Base-by-base conservation (phyloP, 768 basidiomycete genomes). In the Heimioporus sp. region DNA sequence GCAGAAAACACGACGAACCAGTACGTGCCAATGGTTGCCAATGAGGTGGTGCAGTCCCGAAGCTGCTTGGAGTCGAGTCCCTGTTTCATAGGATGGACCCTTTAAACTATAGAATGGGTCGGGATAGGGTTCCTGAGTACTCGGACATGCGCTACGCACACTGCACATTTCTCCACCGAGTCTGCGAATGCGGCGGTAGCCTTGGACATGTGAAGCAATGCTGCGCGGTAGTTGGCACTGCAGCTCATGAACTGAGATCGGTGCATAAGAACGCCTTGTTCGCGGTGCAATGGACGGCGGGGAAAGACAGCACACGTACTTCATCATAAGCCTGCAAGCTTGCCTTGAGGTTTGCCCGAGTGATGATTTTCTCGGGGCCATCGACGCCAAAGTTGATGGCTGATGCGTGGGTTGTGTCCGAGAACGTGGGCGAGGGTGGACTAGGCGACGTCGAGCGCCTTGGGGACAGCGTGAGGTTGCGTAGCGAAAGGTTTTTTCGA, bases 1-100 rank as follows among this genome's bases (percentile, higher is more conserved):
- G 56, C 48, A 55, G 55, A 40, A 20, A 35, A 52, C 35, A 28
- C 37, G 49, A 76, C 85, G 54, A 55, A 92, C 92, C 65, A 98
- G 73, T 51, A 98, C 83, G 68, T 93, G 91, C 81, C 90, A 93
- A 58, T 95, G 91, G 66, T 95, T 96, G 45, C 87, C 85, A 59
- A 96, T 86, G 57, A 98, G 80, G 68, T 95, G 90, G 68, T 96
- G 92, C 40, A 98, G 72, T 5, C 95, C 94, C 17, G 89, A 85
- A 24, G 90, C 85, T 28, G 90, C 92, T 63, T 92, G 90, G 41
- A 96, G 73, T 53, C 90, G 79, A 20, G 88, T 87, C 11, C 89
- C 88, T 21, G 88, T 73, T 64, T 92, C 90, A 63, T 91, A 90
- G 31, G 80, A 76, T 19, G 88, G 87, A 6, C 90, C 88, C 60